phyloP scores from a whole-genome alignment of 2,329 filamentous ascomycete genomes.

The Neonectria hederae region DNA sequence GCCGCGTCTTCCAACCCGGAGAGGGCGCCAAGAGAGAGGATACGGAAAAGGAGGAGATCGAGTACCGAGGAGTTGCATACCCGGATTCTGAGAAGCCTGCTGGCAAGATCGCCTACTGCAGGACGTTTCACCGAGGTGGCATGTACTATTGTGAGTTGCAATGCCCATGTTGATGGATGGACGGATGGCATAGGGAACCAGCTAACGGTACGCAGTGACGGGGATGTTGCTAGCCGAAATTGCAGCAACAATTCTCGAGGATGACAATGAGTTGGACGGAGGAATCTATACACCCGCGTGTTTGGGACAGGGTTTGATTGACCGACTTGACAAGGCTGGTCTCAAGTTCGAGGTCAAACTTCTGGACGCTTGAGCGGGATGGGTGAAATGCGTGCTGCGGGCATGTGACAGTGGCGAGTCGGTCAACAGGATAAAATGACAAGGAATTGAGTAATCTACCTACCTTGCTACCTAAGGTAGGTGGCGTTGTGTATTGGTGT shows the following conservation, averaged over 20 bases:
- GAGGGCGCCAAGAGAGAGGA: conserved; percentile 63
- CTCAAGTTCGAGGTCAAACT: conserved; percentile 69
- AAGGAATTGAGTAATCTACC: no score
- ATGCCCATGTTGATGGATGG: neutral
- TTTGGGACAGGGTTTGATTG: conserved; percentile 72
- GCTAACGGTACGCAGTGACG: conserved; percentile 61
- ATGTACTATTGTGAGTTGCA: conserved; percentile 69
- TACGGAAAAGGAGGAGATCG: conserved; percentile 66
- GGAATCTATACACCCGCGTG: conserved; percentile 78
- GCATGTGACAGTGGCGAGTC: conserved; percentile 15
- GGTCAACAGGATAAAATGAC: no score
- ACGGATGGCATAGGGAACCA: neutral
- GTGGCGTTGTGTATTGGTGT: no score
- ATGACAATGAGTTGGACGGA: conserved; percentile 68
- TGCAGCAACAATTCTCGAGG: conserved; percentile 71
- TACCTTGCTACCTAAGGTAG: no score
- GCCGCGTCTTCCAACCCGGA: conserved; percentile 62
- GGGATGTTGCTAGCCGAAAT: conserved; percentile 71
- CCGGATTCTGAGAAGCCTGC: conserved; percentile 60
- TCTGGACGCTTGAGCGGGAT: conserved; percentile 30
- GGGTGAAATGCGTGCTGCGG: neutral
- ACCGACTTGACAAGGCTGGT: conserved; percentile 68
- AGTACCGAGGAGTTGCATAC: conserved; percentile 71
- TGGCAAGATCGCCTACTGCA: conserved; percentile 63
- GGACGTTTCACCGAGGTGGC: conserved; percentile 66